Evolutionary conservation across 495 filamentous ascomycete genomes (phyloP).

Genomic region (Neurospora sp.): DNA sequence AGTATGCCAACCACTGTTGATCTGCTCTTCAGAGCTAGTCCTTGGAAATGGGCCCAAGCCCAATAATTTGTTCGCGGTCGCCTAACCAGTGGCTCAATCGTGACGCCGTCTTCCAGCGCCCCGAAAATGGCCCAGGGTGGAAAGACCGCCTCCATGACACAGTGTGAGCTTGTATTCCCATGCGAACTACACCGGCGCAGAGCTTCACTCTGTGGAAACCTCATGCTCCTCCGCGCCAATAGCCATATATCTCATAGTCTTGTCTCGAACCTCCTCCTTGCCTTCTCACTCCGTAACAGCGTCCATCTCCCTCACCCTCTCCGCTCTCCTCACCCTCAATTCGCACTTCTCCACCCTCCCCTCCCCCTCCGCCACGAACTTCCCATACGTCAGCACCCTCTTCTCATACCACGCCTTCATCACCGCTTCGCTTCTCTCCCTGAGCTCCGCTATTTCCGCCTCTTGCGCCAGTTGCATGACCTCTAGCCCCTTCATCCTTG

Average conservation of each 20-base stretch:
- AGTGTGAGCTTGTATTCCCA: neutral
- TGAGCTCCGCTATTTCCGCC: slow-evolving; percentile 59
- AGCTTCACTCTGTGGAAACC: neutral
- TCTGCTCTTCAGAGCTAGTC: too few relatives aligned
- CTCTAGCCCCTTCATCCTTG: slow-evolving; percentile 59
- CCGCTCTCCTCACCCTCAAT: slow-evolving; percentile 49
- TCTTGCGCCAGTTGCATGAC: slow-evolving; percentile 59
- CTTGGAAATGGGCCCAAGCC: neutral
- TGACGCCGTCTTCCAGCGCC: neutral
- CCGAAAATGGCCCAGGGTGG: too few relatives aligned
- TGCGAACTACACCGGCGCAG: neutral
- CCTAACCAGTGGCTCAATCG: neutral
- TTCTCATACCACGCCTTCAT: slow-evolving; percentile 75
- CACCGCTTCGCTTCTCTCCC: slow-evolving; percentile 60
- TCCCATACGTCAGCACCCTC: slow-evolving; percentile 55
- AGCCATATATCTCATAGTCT: neutral
- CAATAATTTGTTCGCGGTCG: neutral
- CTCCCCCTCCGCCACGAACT: slow-evolving; percentile 68
- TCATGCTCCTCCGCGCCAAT: neutral
- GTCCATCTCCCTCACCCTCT: slow-evolving; percentile 28
- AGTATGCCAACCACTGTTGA: neutral
- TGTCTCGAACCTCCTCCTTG: neutral
- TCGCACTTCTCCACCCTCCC: slow-evolving; percentile 58
- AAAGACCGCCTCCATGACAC: neutral
- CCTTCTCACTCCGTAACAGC: neutral